Evolutionary conservation across 805 yeast genomes (phyloP).

Genomic region (Vanderwaltozyma verrucispora): DNA sequence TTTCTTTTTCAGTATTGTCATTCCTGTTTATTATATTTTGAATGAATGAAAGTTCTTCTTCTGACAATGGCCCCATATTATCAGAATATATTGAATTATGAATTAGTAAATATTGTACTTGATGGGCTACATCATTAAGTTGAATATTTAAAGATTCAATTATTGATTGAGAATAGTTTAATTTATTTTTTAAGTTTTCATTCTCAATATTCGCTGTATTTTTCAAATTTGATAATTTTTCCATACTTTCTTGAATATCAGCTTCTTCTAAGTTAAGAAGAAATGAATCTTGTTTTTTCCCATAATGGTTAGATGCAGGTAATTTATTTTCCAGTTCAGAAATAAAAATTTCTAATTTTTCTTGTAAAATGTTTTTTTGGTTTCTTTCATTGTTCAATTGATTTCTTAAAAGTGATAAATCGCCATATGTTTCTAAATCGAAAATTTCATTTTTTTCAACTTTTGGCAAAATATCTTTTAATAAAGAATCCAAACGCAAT

Average conservation of each 20-base stretch:
- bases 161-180: slow-evolving; percentile 25
- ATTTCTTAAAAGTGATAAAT: slow-evolving; percentile 50
- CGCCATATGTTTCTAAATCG: slow-evolving; percentile 37
- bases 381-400: slow-evolving; percentile 57
- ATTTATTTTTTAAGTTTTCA: slow-evolving; percentile 1
- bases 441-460: neutral
- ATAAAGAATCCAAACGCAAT: slow-evolving; percentile 33
- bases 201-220: neutral
- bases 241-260: no score
- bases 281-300: no score
- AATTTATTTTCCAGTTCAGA: slow-evolving; percentile 66
- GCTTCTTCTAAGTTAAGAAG: no score
- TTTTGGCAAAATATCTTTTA: slow-evolving; percentile 33
- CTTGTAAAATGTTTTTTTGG: slow-evolving; percentile 56
- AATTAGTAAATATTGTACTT: slow-evolving; percentile 62
- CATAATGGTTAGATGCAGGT: slow-evolving; percentile 61
- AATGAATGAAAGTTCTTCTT: slow-evolving; percentile 53
- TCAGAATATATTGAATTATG: slow-evolving; percentile 49
- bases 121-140: slow-evolving; percentile 65
- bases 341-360: slow-evolving; percentile 58
- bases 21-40: slow-evolving; percentile 36
- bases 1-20: slow-evolving; percentile 5
- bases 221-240: slow-evolving; percentile 19
- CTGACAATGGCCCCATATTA: slow-evolving; percentile 37
- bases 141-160: slow-evolving; percentile 39